These are phyloP conservation scores for Penicillium crystallinum DNA, from an alignment of 495 filamentous ascomycete species.

Conservation along the genomic window DNA sequence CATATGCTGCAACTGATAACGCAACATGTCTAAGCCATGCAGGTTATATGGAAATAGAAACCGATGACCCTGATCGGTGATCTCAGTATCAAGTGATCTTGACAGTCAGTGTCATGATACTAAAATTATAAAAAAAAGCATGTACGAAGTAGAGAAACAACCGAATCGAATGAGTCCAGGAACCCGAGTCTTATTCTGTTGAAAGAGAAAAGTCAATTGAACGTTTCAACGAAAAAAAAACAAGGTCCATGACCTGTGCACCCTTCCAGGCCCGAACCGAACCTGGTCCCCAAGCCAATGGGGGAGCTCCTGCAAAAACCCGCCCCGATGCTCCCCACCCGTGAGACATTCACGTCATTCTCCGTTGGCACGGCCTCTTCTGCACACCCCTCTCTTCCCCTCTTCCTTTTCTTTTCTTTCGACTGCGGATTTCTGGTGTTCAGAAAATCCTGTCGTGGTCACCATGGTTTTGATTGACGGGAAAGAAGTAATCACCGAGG, in stretches of 20 bases:
- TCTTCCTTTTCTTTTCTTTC: constrained; percentile 6
- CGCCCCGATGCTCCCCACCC: neutral
- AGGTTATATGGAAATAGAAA: too few relatives aligned
- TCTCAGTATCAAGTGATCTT: too few relatives aligned
- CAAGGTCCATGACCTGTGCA: neutral
- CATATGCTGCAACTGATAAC: too few relatives aligned
- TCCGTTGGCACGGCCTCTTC: constrained; percentile 1
- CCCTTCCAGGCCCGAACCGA: constrained; percentile 1
- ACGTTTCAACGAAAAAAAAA: neutral
- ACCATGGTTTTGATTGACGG: constrained; percentile 84
- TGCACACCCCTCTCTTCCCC: neutral
- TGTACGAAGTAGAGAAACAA: too few relatives aligned
- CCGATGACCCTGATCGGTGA: too few relatives aligned
- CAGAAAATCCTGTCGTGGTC: neutral
- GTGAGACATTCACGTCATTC: neutral
- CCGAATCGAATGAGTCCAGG: too few relatives aligned
- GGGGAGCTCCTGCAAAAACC: neutral
- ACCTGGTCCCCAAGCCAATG: neutral
- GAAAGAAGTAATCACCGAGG: constrained; percentile 75
- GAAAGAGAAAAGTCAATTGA: neutral
- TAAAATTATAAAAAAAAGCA: too few relatives aligned
- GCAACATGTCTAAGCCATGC: too few relatives aligned
- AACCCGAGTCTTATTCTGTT: too few relatives aligned
- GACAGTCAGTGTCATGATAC: too few relatives aligned
- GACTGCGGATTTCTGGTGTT: neutral